Evolutionary conservation across 495 filamentous ascomycete genomes (phyloP).

Genomic region (Halenospora varia): DNA sequence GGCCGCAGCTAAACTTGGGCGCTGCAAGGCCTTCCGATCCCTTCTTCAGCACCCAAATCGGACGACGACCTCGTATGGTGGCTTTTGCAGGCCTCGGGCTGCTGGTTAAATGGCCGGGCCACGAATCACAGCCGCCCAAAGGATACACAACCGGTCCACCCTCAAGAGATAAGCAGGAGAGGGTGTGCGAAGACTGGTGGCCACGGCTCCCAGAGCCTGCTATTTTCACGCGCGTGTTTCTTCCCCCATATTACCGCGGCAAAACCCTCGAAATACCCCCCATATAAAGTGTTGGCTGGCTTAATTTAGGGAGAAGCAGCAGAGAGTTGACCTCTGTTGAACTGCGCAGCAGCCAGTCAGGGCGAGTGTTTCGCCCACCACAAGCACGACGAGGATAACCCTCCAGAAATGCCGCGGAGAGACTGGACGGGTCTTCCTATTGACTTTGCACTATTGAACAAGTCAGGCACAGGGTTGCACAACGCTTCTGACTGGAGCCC

Average conservation of each 20-base stretch:
- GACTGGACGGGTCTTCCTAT: background rate
- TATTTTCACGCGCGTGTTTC: background rate
- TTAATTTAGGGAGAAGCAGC: background rate
- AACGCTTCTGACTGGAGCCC: background rate
- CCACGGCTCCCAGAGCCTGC: no score
- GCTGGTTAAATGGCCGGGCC: background rate
- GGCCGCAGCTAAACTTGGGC: no score
- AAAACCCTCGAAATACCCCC: background rate
- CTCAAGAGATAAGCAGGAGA: background rate
- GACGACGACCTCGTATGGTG: no score
- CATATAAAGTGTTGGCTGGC: background rate
- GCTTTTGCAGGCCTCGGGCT: background rate
- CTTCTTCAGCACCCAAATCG: no score
- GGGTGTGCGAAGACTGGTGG: background rate
- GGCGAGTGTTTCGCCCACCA: no score
- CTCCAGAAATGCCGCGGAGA: no score
- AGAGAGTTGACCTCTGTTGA: background rate
- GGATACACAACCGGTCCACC: no score
- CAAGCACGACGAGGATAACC: no score
- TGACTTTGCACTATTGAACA: background rate
- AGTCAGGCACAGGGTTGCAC: background rate
- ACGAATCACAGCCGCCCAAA: background rate
- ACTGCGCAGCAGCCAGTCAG: background rate
- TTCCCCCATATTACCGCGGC: background rate
- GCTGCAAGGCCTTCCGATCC: background rate